Conservation (phyloP, 441 rosid species). For the Brassica hybrid region DNA sequence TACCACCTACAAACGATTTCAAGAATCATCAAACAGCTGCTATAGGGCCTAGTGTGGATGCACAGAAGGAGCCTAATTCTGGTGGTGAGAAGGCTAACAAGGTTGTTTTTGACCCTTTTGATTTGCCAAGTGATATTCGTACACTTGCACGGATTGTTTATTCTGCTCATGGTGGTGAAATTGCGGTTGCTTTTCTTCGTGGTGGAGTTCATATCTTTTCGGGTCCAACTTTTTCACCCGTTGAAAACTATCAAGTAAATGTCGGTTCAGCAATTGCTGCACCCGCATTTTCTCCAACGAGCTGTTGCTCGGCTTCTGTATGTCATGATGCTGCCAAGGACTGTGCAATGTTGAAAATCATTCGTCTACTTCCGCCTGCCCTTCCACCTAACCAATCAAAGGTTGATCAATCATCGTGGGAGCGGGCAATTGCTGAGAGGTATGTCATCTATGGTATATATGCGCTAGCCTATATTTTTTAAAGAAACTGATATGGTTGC, state of each 20-base stretch:
- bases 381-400: conserved; percentile 79
- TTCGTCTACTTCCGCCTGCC: conserved; percentile 97
- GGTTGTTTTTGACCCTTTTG: conserved; percentile 96
- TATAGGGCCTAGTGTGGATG: conserved; percentile 62
- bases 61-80: conserved; percentile 58
- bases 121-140: conserved; percentile 96
- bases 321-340: conserved; percentile 94
- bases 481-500: neutral
- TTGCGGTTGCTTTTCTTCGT: conserved; percentile 93
- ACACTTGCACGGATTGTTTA: conserved; percentile 94
- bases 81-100: conserved; percentile 66
- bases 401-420: conserved; percentile 86
- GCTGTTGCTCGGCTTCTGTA: conserved; percentile 99
- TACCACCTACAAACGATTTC: conserved; percentile 87
- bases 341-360: conserved; percentile 84
- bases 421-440: conserved; percentile 99
- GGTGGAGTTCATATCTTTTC: conserved; percentile 99
- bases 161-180: conserved; percentile 99
- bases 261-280: conserved; percentile 98
- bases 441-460: conserved; percentile 31
- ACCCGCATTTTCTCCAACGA: conserved; percentile 99
- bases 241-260: conserved; percentile 94
- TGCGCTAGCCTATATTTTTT: conserved; percentile 1
- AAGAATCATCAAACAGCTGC: conserved; percentile 64
- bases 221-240: conserved; percentile 90